Base-by-base conservation (phyloP, 2,329 filamentous ascomycete genomes). In the Aureobasidium musti region DNA sequence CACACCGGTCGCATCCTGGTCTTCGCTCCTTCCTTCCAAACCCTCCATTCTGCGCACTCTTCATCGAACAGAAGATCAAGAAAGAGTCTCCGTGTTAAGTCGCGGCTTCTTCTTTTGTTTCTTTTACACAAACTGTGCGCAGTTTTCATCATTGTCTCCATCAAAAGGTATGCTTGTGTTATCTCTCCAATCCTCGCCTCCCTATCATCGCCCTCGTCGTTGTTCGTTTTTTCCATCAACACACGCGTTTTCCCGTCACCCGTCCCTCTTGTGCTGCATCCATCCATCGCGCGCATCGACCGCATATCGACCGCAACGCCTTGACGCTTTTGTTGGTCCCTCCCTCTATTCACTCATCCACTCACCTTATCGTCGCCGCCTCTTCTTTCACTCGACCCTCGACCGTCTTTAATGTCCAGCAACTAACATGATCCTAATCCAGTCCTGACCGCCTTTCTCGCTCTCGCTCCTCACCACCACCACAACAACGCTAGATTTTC, bases 211-310 rank as follows among this genome's bases (percentile, higher is more conserved):
- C 45, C 52, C 17, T 49, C 63, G 41, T 56, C 52, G 52, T 39
- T 45, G 28, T 35, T 43, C 49, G 41, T 49, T 56, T 66, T 39
- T 57, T 57, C 28, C 53, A 57, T 60, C 64, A 45, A 52, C 64
- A 66, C 64, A 53, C 64, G 64, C 37, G 49, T 49, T 54, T 50
- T 49, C 49, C 49, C 30, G 45, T 54, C 49, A 54, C 61, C 61
- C 47, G 47, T 43, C 61, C 47, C 49, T 45, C 35, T 39, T 54
- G 37, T 47, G 49, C 47, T 54, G 63, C 63, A 57, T 33, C 41
- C 39, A 65, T 39, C 52, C 39, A 65, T 39, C 52, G 63, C 52
- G 63, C 52, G 50, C 50, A 57, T 65, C 63, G 52, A 41, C 63
- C 63, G 63, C 63, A 45, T 33, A 37, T 50, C 47, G 47, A 50